These are phyloP conservation scores for Tanacetum coccineum DNA, from an alignment of 129 eudicot species.

Conservation along the genomic window DNA sequence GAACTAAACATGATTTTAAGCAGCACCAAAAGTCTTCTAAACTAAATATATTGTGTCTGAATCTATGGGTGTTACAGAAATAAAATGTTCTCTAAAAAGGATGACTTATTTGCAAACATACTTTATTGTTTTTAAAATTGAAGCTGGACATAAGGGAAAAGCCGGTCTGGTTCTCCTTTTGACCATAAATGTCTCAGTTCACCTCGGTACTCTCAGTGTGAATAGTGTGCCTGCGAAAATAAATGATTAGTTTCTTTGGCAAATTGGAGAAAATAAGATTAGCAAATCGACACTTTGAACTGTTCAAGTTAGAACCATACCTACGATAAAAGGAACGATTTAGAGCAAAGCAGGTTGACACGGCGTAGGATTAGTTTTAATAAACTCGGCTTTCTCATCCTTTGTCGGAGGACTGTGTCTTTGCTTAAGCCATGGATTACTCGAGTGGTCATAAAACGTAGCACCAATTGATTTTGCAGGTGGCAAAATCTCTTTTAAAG, in stretches of 20 bases:
- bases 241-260: constrained; percentile 12
- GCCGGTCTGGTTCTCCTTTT: constrained; percentile 75
- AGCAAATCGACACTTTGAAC: too few species aligned
- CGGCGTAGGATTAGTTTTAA: too few species aligned
- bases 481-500: too few species aligned
- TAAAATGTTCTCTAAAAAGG: constrained; percentile 29
- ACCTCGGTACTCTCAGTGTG: constrained; percentile 66
- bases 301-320: constrained; percentile 25
- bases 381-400: too few species aligned
- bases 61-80: constrained; percentile 23
- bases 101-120: constrained; percentile 24
- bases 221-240: constrained; percentile 65
- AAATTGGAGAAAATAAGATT: background rate
- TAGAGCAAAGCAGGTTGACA: constrained; percentile 98
- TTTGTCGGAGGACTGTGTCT: too few species aligned
- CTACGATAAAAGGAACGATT: constrained; percentile 92
- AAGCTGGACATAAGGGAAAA: constrained; percentile 85
- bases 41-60: constrained; percentile 24
- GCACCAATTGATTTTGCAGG: too few species aligned
- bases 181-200: constrained; percentile 81
- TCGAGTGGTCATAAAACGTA: too few species aligned
- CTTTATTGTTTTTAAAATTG: constrained; percentile 40
- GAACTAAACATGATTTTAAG: constrained; percentile 14
- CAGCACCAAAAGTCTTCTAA: constrained; percentile 22
- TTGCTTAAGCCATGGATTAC: too few species aligned